Evolutionary conservation across 1,139 yeast species (phyloP).

Genomic region (Yamadazyma pseudoaaseri): DNA sequence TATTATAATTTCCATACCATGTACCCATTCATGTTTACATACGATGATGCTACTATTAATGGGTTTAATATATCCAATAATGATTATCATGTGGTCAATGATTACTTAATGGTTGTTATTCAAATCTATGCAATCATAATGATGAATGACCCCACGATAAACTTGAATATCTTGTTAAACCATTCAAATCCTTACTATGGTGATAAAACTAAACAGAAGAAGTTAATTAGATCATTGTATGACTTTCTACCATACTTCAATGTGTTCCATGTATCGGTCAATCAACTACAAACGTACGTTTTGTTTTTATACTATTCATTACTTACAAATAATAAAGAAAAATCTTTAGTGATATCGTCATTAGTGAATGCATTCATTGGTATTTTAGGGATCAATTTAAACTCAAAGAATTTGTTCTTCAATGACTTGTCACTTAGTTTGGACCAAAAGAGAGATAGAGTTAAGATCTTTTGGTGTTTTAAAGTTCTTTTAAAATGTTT

Average conservation of each 20-base stretch:
- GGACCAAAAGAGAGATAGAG: slow-evolving; percentile 47
- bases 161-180: slow-evolving; percentile 39
- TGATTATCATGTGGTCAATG: slow-evolving; percentile 51
- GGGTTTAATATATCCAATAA: slow-evolving; percentile 51
- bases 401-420: slow-evolving; percentile 45
- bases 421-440: slow-evolving; percentile 41
- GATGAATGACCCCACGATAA: slow-evolving; percentile 48
- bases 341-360: slow-evolving; percentile 42
- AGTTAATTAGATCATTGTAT: slow-evolving; percentile 36
- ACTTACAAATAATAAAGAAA: slow-evolving; percentile 47
- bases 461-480: slow-evolving; percentile 62
- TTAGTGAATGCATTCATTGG: slow-evolving; percentile 48
- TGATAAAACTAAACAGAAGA: slow-evolving; percentile 16
- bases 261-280: slow-evolving; percentile 42
- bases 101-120: slow-evolving; percentile 45
- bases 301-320: slow-evolving; percentile 44
- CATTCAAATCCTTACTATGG: slow-evolving; percentile 38
- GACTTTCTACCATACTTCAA: slow-evolving; percentile 49
- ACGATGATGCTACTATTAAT: slow-evolving; percentile 49
- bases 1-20: slow-evolving; percentile 58
- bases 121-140: slow-evolving; percentile 48
- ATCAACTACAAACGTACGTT: slow-evolving; percentile 43
- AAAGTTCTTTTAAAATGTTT: slow-evolving; percentile 52
- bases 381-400: slow-evolving; percentile 46
- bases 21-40: slow-evolving; percentile 52